Base-by-base conservation (phyloP, 441 rosid genomes). In the Eutrema salsugineum region DNA sequence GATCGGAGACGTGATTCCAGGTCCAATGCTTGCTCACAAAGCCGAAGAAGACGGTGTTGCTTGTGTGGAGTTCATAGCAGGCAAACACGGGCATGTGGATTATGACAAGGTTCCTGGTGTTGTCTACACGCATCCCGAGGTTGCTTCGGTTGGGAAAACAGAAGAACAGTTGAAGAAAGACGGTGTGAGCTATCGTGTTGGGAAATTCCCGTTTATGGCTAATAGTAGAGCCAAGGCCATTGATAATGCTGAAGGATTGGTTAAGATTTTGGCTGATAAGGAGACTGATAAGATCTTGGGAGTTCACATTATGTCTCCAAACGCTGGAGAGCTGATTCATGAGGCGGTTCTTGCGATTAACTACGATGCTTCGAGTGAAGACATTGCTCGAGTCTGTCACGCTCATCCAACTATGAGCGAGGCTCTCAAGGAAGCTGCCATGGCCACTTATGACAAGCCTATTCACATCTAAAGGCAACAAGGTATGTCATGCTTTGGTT, bases 321-420 rank as follows among this genome's bases (percentile, higher is more conserved):
- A 89, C 54, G 97, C 99, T 1, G 99, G 97, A 6, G 99, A 94
- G 81, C 89, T 94, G 58, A 94, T 94, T 70, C 99, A 92, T n/a
- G 99, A 92, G 81, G 99, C 99, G 1, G 96, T 76, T 24, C 76
- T 94, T 50, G 99, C 99, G 15, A 78, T 94, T 70, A 78, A 88
- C 38, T 92, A 92, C 39, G 99, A 85, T 74, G 98, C 99, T 28
- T 68, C 94, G 0, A 94, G 99, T 32, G 97, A 90, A 83, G 97
- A 92, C 73, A 91, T 94, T 5, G 97, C 97, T 11, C 92, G 97
- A 5, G 94, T 92, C 58, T 94, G 99, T 77, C 99, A 91, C 58
- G 99, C 99, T 16, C 99, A 90, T 73, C 99, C 99, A 8, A 94
- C 99, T 8, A 92, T 94, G 99, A 94, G 99, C 4, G 99, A 94